Base-by-base conservation (phyloP, 495 filamentous ascomycete genomes). In the Penicillium cosmopolitanum region DNA sequence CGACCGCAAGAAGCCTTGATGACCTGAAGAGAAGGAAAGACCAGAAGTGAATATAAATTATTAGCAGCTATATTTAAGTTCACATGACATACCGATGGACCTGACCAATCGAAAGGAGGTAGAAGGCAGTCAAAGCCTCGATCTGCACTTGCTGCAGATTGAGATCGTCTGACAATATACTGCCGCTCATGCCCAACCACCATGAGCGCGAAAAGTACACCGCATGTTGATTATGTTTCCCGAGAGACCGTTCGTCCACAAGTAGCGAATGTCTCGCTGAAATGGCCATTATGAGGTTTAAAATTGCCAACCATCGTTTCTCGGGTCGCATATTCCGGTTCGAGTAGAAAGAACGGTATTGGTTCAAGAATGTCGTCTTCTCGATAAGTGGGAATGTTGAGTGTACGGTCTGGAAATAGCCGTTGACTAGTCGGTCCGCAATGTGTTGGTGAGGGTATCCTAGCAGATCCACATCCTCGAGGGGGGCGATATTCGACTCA, bases 201-300 rank as follows among this genome's bases (percentile, higher is more conserved):
- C 85, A 82, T n/a, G 85, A 86, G 44, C 87, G 74, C 2, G 81
- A 72, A 69, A 85, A 86, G 66, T 84, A 89, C 6, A 80, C 60
- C 44, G 80, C 35, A 59, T 85, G 81, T 40, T 82, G 80, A 53
- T 76, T 71, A 57, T 64, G 69, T 60, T 34, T 58, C n/a, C 50
- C 57, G 16, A 58, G 70, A 64, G 68, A 75, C 50, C 72, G 67
- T 31, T 71, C 71, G 36, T 73, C 71, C 5, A 68, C 46, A 13
- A 87, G 73, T 43, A 58, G 50, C 4, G 74, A 77, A 63, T 84
- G 80, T 59, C 74, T 79, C 6, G 82, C 77, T 11, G 80, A 79
- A 58, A 88, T 86, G 16, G 87, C 87, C 66, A 89, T 87, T 31
- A 89, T 76, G 13, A 88, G 60, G 66, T 90, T 89, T 19, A 89